Percentiles rank a stretch among this genome's conserved stretches.
These are phyloP conservation scores for Fusarium citri DNA, from an alignment of 2,329 filamentous ascomycete species.

Conservation along the genomic window DNA sequence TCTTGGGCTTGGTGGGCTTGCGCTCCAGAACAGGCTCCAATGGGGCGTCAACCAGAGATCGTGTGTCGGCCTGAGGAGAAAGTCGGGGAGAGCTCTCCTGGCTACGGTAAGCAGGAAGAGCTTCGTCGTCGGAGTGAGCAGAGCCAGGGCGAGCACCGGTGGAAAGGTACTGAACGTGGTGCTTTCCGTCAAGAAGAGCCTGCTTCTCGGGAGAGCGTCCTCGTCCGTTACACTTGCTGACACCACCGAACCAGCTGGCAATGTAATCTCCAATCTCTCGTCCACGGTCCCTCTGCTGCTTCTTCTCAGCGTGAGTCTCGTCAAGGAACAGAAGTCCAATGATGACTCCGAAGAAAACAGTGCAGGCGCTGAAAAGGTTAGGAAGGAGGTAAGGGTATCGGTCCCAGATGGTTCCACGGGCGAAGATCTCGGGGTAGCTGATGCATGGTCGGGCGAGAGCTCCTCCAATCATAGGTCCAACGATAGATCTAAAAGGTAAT, in stretches of 20 bases:
- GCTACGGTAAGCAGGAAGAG: constrained; percentile 76
- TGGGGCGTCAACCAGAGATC: constrained; percentile 21
- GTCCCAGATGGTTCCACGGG: constrained; percentile 81
- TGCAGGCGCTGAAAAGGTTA: constrained; percentile 87
- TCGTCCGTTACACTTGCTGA: constrained; percentile 50
- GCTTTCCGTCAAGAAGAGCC: constrained; percentile 71
- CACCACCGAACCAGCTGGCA: constrained; percentile 55
- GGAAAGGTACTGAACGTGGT: constrained; percentile 70
- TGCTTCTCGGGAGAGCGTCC: constrained; percentile 65
- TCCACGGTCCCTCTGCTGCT: constrained; percentile 79
- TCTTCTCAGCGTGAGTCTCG: constrained; percentile 90
- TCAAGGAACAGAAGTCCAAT: constrained; percentile 90
- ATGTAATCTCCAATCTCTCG: constrained; percentile 81
- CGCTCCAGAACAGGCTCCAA: constrained; percentile 32
- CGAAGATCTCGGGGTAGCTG: constrained; percentile 81
- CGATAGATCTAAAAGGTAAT: constrained; percentile 74
- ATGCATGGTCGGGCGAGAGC: constrained; percentile 87
- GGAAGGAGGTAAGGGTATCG: constrained; percentile 90
- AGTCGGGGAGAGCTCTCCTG: constrained; percentile 66
- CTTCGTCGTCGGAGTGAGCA: constrained; percentile 58
- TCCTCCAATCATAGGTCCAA: constrained; percentile 92
- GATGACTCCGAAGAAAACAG: constrained; percentile 79
- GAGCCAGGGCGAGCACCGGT: constrained; percentile 17
- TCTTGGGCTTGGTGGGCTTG: constrained; percentile 58
- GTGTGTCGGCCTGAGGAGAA: constrained; percentile 46